Conservation (phyloP, 176 grass and related monocot species). For the Oryza brachyantha region DNA sequence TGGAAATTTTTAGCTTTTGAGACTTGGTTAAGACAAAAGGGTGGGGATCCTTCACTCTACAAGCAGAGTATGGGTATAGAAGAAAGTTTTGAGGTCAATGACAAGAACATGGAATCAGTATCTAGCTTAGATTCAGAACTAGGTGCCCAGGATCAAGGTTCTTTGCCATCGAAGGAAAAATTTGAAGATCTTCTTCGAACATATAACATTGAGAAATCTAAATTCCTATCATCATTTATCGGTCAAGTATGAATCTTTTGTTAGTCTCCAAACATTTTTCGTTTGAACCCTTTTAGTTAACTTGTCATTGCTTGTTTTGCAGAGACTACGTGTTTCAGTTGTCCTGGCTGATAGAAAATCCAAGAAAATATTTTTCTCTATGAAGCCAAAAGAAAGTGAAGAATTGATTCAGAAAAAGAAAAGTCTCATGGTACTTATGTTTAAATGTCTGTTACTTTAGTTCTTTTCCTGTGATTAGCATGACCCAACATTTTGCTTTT, state of each 20-base stretch:
- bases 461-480: constrained; percentile 25
- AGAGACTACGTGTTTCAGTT: constrained; percentile 77
- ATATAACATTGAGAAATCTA: constrained; percentile 79
- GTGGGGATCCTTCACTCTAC: constrained; percentile 68
- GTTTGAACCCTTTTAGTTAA: not conserved
- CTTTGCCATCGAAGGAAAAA: constrained; percentile 50
- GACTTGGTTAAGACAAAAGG: constrained; percentile 89
- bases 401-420: constrained; percentile 85
- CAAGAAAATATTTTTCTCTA: constrained; percentile 76
- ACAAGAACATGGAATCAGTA: constrained; percentile 40
- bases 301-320: constrained; percentile 37
- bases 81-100: constrained; percentile 45
- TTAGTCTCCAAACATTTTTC: constrained; percentile 13
- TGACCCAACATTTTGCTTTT: not conserved
- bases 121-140: constrained; percentile 39
- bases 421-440: constrained; percentile 72
- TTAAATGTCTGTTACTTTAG: not conserved
- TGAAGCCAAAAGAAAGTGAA: constrained; percentile 71
- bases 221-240: constrained; percentile 94
- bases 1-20: constrained; percentile 93
- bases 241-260: constrained; percentile 70
- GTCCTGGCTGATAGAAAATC: constrained; percentile 71
- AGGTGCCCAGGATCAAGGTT: constrained; percentile 42
- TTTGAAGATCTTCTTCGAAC: constrained; percentile 69
- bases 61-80: constrained; percentile 55